phyloP scores from a whole-genome alignment of 768 basidiomycete species.

The Tephrocybe rancida region DNA sequence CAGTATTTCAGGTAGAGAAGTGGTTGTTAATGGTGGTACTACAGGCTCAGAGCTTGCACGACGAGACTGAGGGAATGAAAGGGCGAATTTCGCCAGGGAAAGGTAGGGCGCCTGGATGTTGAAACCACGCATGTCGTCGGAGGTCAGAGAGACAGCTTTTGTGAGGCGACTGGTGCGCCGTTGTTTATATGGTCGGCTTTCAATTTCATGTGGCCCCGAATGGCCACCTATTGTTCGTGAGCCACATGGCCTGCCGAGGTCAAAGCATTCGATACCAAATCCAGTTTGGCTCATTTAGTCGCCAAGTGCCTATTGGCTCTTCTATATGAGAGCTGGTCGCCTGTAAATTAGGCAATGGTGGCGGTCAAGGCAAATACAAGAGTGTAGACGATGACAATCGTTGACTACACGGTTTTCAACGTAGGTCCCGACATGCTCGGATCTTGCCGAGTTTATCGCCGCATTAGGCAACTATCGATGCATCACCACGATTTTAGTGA shows the following conservation, averaged over 20 bases:
- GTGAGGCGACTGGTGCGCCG: background rate
- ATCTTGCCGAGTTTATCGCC: conserved; percentile 7
- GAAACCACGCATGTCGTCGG: conserved; percentile 17
- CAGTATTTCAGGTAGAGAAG: conserved; percentile 1
- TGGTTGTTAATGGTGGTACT: background rate
- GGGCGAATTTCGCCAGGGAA: conserved; percentile 8
- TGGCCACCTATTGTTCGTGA: conserved; percentile 19
- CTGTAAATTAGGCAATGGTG: background rate
- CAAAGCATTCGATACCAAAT: conserved; percentile 13
- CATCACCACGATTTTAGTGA: too few relatives aligned
- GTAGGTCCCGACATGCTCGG: conserved; percentile 4
- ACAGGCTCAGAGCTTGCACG: conserved; percentile 19
- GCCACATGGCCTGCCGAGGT: conserved; percentile 18
- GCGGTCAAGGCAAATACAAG: background rate
- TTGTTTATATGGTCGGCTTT: conserved; percentile 16
- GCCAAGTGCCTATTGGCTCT: background rate
- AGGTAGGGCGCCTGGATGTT: conserved; percentile 5
- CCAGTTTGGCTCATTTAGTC: background rate
- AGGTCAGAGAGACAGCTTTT: conserved; percentile 3
- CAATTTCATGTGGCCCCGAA: conserved; percentile 7
- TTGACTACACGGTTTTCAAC: background rate
- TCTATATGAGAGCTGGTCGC: background rate
- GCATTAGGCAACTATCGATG: background rate
- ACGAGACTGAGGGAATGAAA: conserved; percentile 7
- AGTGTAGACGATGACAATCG: conserved; percentile 2